Base-by-base conservation (phyloP, 805 yeast genomes). In the Metschnikowia orientalis region DNA sequence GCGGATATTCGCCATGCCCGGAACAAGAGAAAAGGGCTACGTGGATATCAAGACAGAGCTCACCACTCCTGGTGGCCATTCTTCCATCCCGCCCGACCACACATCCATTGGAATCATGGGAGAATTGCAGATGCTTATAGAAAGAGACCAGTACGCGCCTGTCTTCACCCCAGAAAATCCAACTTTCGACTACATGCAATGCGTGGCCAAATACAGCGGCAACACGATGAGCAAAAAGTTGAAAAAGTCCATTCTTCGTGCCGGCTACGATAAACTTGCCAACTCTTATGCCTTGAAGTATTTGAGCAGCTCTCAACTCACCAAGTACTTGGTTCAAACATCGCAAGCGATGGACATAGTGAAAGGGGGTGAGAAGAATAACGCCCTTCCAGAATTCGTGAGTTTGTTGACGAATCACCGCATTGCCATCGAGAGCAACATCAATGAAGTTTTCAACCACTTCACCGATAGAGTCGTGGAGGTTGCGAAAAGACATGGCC, bases 321-420 rank as follows among this genome's bases (percentile, higher is more conserved):
- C 44, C 22, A 56, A 63, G 37, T 74, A 69, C 41, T 52, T 71
- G 31, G 57, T 79, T 15, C 62, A 69, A 33, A 81, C 90, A 0
- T 70, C 85, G 4, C 85, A 77, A 55, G 82, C 90, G 0, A 67
- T 73, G 28, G 87, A 81, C 48, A 67, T 79, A 15, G 65, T 85
- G 38, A 50, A 58, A 8, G 92, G 92, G 18, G 95, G 94, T 26
- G 71, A 77, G 37, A 84, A 84, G 57, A 68, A 79, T 16, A 84
- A 84, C 50, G 88, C 92, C 1, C 59, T 84, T 28, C 94, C 95
- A 2, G 90, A 83, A 51, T 56, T 64, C 16, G 74, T 74, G 3
- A 54, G 58, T 18, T 62, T 77, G 25, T 50, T 68, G 21, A 64
- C 80, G 26, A 82, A 85, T 56, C 81, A 81, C 48, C 67, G 94